Evolutionary conservation across 345 rosid species (phyloP).

Genomic region (Capsella bursapastoris): DNA sequence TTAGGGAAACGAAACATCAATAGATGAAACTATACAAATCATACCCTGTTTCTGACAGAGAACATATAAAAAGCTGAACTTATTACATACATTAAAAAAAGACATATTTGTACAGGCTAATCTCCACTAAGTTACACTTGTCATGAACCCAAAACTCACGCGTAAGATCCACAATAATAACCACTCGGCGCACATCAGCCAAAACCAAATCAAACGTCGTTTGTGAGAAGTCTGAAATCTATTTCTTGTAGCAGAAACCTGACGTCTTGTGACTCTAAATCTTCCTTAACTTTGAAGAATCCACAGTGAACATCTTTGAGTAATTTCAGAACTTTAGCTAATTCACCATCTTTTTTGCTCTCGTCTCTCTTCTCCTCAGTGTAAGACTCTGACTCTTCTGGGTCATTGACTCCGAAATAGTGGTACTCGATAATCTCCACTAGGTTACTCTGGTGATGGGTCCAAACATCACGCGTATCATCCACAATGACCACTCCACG

Average conservation of each 20-base stretch:
- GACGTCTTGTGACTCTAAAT: constrained; percentile 1
- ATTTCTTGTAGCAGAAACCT: constrained; percentile 1
- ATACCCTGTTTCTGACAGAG: not conserved
- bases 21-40: not conserved
- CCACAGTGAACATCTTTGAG: not conserved
- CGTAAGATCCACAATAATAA: not conserved
- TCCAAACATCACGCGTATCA: constrained; percentile 1
- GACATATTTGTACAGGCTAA: not conserved
- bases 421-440: not conserved
- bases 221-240: not conserved
- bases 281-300: constrained; percentile 14
- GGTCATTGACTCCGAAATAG: not conserved
- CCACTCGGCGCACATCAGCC: not conserved
- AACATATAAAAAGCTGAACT: not conserved
- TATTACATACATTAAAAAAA: not conserved
- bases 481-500: not conserved
- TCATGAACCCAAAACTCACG: not conserved
- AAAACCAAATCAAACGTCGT: not conserved
- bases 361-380: not conserved
- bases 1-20: not conserved
- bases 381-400: not conserved
- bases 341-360: not conserved
- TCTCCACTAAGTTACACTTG: not conserved
- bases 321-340: not conserved
- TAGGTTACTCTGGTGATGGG: not conserved